Evolutionary conservation across 2,329 filamentous ascomycete species (phyloP), one percentile per base, ranked within the genome.

Genomic region (Pezicula neosporulosa): DNA sequence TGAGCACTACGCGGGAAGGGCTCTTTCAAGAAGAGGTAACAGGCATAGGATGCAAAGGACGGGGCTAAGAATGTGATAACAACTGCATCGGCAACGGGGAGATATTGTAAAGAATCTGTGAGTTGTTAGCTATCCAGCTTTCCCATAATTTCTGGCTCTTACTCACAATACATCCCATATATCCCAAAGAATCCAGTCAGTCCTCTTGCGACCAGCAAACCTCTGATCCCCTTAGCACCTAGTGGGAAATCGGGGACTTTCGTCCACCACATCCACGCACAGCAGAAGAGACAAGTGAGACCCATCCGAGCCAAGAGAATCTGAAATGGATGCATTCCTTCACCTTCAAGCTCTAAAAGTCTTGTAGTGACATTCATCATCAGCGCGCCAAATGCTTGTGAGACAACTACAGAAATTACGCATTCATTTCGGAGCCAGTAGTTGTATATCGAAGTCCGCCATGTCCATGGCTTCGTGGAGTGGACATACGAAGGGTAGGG

Each of bases 311-410:
- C 81, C 61, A 96, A 91, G 4, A 96, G 78, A 53, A 96, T 85
- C 70, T 94, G 89, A 58, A 95, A 85, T 0, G 91, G 89, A 72
- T 94, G 83, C 75, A 95, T 86, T 2, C 82, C 82, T 44, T 84
- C 77, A 49, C 82, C 86, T 57, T 87, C 76, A 16, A 87, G 76
- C 66, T 95, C 89, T 37, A 96, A 73, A 10, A 93, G 68, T 18
- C 90, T 78, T 0, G 90, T 89, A 38, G 84, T 83, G 9, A 95
- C 81, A 66, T 94, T 95, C 92, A 96, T 95, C 92, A 96, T 96
- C 48, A 89, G 70, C 0, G 87, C 85, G 2, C 86, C 90, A 60
- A 96, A 96, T 35, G 94, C 73, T 68, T 96, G 90, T 0, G 90
- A 81, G 2, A 86, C 55, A 16, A 91, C 74, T 41, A 96, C 89